Conservation (phyloP, 2,329 filamentous ascomycete genomes). For the Endothia cerciana region DNA sequence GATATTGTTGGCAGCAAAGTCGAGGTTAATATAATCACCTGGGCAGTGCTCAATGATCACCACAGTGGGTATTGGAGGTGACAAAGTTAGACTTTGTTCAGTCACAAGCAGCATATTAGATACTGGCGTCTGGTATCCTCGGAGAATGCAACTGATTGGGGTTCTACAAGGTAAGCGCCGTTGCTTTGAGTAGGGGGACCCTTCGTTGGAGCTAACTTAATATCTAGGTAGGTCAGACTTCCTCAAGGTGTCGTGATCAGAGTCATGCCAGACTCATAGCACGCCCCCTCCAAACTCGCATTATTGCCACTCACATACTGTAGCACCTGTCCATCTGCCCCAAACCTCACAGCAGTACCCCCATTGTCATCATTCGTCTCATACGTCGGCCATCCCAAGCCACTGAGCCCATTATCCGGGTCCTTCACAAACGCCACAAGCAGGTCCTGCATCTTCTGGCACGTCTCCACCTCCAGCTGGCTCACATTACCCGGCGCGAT, state of each 20-base stretch:
- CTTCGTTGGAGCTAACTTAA: no score
- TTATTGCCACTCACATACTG: slow-evolving; percentile 17
- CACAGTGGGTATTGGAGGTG: no score
- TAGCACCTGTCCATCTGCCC: slow-evolving; percentile 1
- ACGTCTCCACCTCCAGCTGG: slow-evolving; percentile 19
- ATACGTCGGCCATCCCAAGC: slow-evolving; percentile 28
- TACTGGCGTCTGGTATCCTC: no score
- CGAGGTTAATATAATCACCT: no score
- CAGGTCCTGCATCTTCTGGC: slow-evolving; percentile 29
- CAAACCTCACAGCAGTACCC: slow-evolving; percentile 12
- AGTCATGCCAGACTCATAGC: slow-evolving; percentile 4
- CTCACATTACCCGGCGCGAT: slow-evolving; percentile 19
- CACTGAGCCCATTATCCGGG: slow-evolving; percentile 49
- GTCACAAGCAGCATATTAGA: no score
- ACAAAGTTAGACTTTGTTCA: no score
- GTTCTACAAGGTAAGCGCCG: no score
- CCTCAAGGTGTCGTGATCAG: slow-evolving; percentile 4
- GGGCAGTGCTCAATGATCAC: no score
- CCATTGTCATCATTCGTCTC: slow-evolving; percentile 5
- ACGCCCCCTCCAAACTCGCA: slow-evolving; percentile 8
- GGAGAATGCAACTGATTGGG: no score
- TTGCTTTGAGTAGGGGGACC: no score
- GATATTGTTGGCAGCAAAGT: no score
- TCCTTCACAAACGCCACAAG: slow-evolving; percentile 33
- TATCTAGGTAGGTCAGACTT: neutral